phyloP scores from a whole-genome alignment of 78 protist species.

The Speleostelium caveatum region DNA sequence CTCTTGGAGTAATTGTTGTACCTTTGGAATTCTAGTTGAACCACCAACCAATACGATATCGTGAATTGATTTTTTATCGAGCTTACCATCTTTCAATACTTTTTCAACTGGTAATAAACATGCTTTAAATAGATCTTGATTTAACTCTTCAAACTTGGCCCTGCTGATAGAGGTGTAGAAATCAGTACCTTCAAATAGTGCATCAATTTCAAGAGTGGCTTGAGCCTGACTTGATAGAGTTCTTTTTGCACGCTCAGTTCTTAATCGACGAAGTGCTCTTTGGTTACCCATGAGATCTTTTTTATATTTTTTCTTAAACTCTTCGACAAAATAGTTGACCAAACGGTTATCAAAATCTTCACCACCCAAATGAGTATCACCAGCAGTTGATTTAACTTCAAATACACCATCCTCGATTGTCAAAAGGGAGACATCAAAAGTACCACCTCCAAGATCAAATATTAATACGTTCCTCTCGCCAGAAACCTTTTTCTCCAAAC shows the following conservation, averaged over 20 bases:
- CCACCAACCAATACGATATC: conserved; percentile 99
- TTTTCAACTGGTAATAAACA: conserved; percentile 94
- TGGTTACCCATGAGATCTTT: conserved; percentile 84
- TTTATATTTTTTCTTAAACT: conserved; percentile 75
- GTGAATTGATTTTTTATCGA: conserved; percentile 94
- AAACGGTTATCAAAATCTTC: conserved; percentile 98
- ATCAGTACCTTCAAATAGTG: conserved; percentile 97
- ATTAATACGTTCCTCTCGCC: conserved; percentile 93
- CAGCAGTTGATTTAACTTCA: conserved; percentile 96
- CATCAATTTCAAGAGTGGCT: conserved; percentile 93
- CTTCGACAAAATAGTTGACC: conserved; percentile 89
- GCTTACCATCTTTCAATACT: conserved; percentile 95
- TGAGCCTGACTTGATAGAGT: conserved; percentile 88
- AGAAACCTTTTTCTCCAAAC: conserved; percentile 93
- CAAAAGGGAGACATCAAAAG: conserved; percentile 97
- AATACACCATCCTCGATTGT: conserved; percentile 97
- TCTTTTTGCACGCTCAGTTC: conserved; percentile 95
- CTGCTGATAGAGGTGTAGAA: conserved; percentile 97
- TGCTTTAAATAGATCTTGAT: conserved; percentile 96
- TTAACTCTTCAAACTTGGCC: conserved; percentile 99
- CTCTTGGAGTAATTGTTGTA: conserved; percentile 96
- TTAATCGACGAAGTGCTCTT: conserved; percentile 92
- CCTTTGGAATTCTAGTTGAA: conserved; percentile 99
- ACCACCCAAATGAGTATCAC: no score
- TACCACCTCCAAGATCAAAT: conserved; percentile 99